A percentile compares a stretch with the other conserved stretches of the same genome.
Conservation (phyloP, 2,329 filamentous ascomycete species). For the Epichloe uncinata region DNA sequence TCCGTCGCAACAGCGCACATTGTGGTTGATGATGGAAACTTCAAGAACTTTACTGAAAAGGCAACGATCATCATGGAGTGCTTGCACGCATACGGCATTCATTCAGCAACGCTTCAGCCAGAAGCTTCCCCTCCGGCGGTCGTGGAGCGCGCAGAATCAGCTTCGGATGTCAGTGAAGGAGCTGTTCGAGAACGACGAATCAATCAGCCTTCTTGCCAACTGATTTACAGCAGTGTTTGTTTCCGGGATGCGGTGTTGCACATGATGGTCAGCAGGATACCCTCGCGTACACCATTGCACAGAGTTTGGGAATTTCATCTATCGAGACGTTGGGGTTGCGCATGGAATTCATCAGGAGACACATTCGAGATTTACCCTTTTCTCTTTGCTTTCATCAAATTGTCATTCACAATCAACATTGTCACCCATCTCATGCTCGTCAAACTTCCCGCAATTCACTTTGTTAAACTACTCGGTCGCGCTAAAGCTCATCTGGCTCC, state of each 20-base stretch:
- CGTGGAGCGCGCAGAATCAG: conserved; percentile 3
- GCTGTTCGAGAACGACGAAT: conserved; percentile 11
- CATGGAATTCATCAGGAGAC: no score
- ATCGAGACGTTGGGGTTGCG: background rate
- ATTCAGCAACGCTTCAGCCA: conserved; percentile 58
- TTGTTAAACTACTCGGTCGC: no score
- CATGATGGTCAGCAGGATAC: background rate
- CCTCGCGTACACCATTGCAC: background rate
- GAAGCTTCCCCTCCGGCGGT: conserved; percentile 25
- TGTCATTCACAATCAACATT: no score
- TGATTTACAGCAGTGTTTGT: conserved; percentile 38
- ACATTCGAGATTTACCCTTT: no score
- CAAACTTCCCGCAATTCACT: no score
- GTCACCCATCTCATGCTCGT: no score
- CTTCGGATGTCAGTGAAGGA: conserved; percentile 6
- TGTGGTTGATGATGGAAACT: conserved; percentile 42
- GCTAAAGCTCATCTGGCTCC: background rate
- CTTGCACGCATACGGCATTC: conserved; percentile 60
- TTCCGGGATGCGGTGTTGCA: conserved; percentile 39
- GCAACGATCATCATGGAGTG: conserved; percentile 53
- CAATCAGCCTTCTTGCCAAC: conserved; percentile 28
- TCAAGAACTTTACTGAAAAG: conserved; percentile 45
- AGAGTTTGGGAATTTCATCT: background rate
- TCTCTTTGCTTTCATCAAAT: no score
- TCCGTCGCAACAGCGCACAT: conserved; percentile 58